Base-by-base conservation (phyloP, 176 grass and related monocot genomes). In the Guadua angustifolia region DNA sequence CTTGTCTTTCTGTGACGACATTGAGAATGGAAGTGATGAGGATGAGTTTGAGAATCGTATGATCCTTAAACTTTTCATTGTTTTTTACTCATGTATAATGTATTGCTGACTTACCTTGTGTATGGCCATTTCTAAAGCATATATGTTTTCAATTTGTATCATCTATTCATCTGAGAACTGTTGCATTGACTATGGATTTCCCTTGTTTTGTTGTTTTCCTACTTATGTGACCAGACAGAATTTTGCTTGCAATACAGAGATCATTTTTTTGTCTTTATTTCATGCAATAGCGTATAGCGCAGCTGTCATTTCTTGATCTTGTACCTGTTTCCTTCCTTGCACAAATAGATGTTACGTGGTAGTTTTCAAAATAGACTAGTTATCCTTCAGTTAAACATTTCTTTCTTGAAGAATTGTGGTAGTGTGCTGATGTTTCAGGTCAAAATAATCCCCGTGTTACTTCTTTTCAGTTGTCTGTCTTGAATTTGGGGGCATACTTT, bases 11-110 rank as follows among this genome's bases (percentile, higher is more conserved):
- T 86, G 0, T 65, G 96, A 95, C 6, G 93, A 99, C 43, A 87
- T 95, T 56, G 91, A 95, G 79, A 95, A 95, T 3, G 93, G 74
- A 85, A 95, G 93, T 75, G 91, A 99, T 24, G 96, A 95, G 26
- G 96, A 99, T 83, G 93, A 95, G 58, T 80, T 82, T 81, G 91
- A 95, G 69, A 90, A 88, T 24, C 71, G 93, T 99, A 87, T 61
- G 91, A 18, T 77, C 50, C 66, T 78, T 77, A 70, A 53, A 21
- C 73, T 81, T 35, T 73, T 44, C 39, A 60, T 75, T 4, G 12
- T 24, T 26, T 83, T 83, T 77, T 9, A 83, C 9, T 36, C 35
- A 36, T 36, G 35, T 36, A 36, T 89, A 11, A 73, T 73, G 38
- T 43, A 24, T 19, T 77, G 6, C 50, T 86, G 68, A 6, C 22